These are phyloP conservation scores for Stylonectria norvegica DNA, from an alignment of 2,329 filamentous ascomycete genomes.

Conservation along the genomic window DNA sequence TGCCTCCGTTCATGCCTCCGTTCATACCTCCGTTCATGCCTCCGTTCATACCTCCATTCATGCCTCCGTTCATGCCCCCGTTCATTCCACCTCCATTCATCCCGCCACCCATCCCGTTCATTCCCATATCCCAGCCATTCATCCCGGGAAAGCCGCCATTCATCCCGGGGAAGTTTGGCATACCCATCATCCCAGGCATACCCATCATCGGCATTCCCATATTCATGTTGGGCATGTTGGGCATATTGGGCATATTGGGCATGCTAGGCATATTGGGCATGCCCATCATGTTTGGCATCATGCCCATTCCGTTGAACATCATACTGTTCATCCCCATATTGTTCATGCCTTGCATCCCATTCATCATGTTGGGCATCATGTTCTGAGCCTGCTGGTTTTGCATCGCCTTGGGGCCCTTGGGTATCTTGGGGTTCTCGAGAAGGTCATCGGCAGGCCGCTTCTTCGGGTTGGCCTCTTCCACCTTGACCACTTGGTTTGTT, in stretches of 20 bases:
- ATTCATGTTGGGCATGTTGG: constrained; percentile 34
- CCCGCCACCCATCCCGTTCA: constrained; percentile 19
- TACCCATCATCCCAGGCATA: constrained; percentile 29
- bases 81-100: constrained; percentile 31
- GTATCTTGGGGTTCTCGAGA: constrained; percentile 60
- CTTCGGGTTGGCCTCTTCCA: constrained; percentile 49
- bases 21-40: constrained; percentile 37
- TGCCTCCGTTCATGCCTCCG: constrained; percentile 27
- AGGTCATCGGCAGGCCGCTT: constrained; percentile 80
- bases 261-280: constrained; percentile 33
- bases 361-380: constrained; percentile 47
- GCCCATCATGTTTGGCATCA: constrained; percentile 39
- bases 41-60: constrained; percentile 32
- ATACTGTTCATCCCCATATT: constrained; percentile 38
- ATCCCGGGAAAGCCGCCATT: constrained; percentile 1
- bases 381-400: constrained; percentile 51
- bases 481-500: constrained; percentile 25
- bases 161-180: constrained; percentile 19
- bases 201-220: constrained; percentile 22
- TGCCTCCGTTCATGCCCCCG: constrained; percentile 38
- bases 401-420: constrained; percentile 65
- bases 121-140: constrained; percentile 16
- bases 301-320: constrained; percentile 37
- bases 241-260: constrained; percentile 36
- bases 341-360: constrained; percentile 40